These are phyloP conservation scores for Gossypium trilobum DNA, from an alignment of 441 rosid species.

Conservation along the genomic window DNA sequence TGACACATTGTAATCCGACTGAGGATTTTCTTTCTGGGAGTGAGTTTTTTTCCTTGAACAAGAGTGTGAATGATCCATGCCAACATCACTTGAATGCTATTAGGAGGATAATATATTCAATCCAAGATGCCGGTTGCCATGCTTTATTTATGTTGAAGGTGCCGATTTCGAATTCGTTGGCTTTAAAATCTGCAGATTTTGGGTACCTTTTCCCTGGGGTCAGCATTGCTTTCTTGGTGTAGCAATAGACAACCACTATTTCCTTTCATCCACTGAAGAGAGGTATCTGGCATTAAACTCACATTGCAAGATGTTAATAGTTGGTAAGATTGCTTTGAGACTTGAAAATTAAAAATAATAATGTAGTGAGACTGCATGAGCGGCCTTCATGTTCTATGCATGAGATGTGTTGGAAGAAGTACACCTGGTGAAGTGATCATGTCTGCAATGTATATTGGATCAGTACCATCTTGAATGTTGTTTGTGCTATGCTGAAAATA, in stretches of 20 bases:
- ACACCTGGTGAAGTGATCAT: slow-evolving; percentile 29
- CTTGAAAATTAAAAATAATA: slow-evolving; percentile 43
- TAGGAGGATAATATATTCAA: slow-evolving; percentile 56
- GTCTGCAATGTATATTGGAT: slow-evolving; percentile 22
- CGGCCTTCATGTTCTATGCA: slow-evolving; percentile 27
- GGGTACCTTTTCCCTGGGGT: slow-evolving; percentile 69
- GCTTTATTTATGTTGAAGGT: slow-evolving; percentile 69
- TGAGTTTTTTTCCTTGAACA: slow-evolving; percentile 20
- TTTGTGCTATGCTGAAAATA: slow-evolving; percentile 6
- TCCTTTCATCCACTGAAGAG: slow-evolving; percentile 74
- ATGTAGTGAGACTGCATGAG: slow-evolving; percentile 53
- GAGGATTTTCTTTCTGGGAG: slow-evolving; percentile 16
- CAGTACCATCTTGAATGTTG: slow-evolving; percentile 11
- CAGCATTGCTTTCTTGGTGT: slow-evolving; percentile 97
- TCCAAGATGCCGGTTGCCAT: slow-evolving; percentile 79
- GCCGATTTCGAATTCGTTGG: slow-evolving; percentile 91
- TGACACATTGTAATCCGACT: slow-evolving; percentile 12
- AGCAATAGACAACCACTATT: slow-evolving; percentile 74
- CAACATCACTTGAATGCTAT: slow-evolving; percentile 37
- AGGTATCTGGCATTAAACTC: slow-evolving; percentile 80
- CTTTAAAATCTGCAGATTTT: slow-evolving; percentile 96
- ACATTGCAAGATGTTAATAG: slow-evolving; percentile 71
- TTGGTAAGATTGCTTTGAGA: slow-evolving; percentile 93
- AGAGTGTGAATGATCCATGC: slow-evolving; percentile 33
- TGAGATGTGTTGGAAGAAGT: slow-evolving; percentile 37